Conservation (phyloP, 345 rosid genomes). For the Kernera saxatilis region DNA sequence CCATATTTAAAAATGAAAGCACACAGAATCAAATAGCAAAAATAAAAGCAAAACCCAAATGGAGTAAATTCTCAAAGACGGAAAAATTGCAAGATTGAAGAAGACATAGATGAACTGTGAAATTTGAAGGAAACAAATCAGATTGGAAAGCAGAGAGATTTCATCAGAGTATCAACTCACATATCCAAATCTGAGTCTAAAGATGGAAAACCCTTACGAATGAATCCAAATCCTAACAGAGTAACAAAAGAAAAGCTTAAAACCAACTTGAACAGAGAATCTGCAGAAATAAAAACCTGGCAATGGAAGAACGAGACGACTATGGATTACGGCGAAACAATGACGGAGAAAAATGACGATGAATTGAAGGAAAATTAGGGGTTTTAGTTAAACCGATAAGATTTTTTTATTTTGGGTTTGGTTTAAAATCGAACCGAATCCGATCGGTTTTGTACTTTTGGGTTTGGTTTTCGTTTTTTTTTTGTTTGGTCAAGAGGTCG, state of each 20-base stretch:
- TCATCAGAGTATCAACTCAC: background rate
- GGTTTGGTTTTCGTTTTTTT: background rate
- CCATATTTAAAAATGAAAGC: background rate
- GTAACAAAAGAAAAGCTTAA: background rate
- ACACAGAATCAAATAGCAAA: background rate
- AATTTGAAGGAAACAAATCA: background rate
- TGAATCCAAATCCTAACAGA: background rate
- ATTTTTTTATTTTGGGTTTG: background rate
- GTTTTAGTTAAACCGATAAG: slow-evolving; percentile 19
- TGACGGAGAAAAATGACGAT: slow-evolving; percentile 2
- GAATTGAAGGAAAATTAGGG: slow-evolving; percentile 1
- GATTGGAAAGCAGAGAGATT: slow-evolving; percentile 6
- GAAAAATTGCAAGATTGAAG: background rate
- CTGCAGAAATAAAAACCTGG: slow-evolving; percentile 8
- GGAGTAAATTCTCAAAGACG: background rate
- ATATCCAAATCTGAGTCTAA: slow-evolving; percentile 5
- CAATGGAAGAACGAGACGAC: slow-evolving; percentile 15
- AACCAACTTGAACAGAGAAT: background rate
- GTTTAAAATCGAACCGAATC: background rate
- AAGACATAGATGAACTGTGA: background rate
- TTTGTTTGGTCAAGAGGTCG: background rate
- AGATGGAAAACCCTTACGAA: background rate
- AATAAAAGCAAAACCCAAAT: background rate
- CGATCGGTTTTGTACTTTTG: background rate
- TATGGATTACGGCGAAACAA: background rate